A percentile compares a stretch with the other conserved stretches of the same genome.
phyloP scores from a whole-genome alignment of 75 land plant genomes.

The Pinus albicaulis region DNA sequence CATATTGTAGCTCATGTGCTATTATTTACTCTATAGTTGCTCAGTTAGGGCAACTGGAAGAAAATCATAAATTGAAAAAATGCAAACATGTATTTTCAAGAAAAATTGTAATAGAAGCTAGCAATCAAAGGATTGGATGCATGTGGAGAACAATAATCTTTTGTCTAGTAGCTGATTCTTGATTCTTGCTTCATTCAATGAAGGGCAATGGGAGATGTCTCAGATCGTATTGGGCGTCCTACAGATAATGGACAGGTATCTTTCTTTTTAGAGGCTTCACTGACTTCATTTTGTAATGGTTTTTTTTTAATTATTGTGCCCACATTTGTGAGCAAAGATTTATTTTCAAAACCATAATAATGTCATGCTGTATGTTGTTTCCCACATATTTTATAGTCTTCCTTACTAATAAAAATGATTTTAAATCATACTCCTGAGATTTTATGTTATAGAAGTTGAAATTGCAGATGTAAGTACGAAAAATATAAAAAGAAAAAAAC shows the following conservation, averaged over 20 bases:
- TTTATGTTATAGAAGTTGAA: too few species aligned
- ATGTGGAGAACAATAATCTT: neutral
- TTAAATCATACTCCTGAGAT: too few species aligned
- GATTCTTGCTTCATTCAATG: neutral
- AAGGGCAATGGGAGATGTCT: conserved; percentile 99
- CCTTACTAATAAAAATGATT: too few species aligned
- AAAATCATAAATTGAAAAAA: too few species aligned
- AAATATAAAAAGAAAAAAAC: too few species aligned
- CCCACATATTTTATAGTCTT: too few species aligned
- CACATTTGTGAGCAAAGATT: neutral
- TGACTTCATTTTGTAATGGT: neutral
- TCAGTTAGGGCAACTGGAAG: too few species aligned
- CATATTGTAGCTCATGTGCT: too few species aligned
- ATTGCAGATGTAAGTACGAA: too few species aligned
- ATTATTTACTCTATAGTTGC: too few species aligned
- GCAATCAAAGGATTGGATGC: neutral
- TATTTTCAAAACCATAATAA: neutral
- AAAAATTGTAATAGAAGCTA: too few species aligned
- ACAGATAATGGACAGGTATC: conserved; percentile 99
- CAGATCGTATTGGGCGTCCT: conserved; percentile 97
- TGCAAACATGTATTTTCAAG: too few species aligned
- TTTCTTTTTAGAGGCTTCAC: neutral
- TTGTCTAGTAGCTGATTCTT: neutral
- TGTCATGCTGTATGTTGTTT: neutral
- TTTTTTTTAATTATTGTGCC: neutral